phyloP scores from a whole-genome alignment of 2,329 filamentous ascomycete species.

The Ascocoryne sarcoides region DNA sequence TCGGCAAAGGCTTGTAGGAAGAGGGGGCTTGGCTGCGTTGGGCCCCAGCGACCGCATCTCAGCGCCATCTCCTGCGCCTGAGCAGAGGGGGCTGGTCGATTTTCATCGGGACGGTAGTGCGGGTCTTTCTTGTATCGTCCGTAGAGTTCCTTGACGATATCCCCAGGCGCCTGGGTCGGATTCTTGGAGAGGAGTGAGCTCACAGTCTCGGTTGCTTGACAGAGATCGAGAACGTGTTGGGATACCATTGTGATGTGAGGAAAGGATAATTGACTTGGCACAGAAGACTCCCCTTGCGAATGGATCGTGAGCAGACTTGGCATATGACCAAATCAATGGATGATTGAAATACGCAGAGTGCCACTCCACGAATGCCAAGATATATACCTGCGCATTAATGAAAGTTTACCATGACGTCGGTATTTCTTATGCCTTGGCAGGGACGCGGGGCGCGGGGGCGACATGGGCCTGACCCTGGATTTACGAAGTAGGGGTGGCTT shows the following conservation, averaged over 20 bases:
- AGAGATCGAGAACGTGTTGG: neutral
- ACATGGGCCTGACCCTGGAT: too few relatives aligned
- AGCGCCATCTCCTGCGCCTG: neutral
- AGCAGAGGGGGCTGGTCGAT: neutral
- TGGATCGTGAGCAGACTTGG: too few relatives aligned
- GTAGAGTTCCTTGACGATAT: conserved; percentile 1
- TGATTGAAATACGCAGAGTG: too few relatives aligned
- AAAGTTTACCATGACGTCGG: too few relatives aligned
- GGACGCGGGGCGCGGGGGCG: too few relatives aligned
- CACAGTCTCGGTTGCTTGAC: neutral
- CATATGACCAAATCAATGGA: too few relatives aligned
- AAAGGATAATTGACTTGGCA: neutral
- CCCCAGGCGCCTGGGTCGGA: neutral
- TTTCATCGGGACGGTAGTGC: neutral
- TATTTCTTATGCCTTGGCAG: too few relatives aligned
- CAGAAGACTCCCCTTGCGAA: too few relatives aligned
- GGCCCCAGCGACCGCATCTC: neutral
- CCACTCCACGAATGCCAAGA: too few relatives aligned
- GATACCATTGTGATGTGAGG: neutral
- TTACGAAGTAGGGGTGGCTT: too few relatives aligned
- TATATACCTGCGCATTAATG: too few relatives aligned
- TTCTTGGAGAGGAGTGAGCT: neutral
- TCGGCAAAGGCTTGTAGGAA: neutral
- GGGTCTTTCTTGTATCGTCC: neutral
- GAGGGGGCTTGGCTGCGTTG: neutral